Conservation (phyloP, 495 filamentous ascomycete species). For the Astrothelium subdiscretum region DNA sequence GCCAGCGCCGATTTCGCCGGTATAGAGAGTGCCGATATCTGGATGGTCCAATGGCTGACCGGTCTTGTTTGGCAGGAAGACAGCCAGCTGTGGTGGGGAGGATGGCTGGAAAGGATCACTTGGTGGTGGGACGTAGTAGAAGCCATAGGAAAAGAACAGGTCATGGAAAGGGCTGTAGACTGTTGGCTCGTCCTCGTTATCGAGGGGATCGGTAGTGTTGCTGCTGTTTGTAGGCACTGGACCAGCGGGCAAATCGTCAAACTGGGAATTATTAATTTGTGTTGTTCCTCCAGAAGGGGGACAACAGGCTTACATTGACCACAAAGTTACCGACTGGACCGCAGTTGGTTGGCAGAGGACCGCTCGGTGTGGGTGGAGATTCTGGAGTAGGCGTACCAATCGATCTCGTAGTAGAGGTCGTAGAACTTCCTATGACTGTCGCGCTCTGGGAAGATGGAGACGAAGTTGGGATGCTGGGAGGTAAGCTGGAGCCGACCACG, state of each 20-base stretch:
- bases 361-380: neutral
- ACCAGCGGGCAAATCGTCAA: slow-evolving; percentile 23
- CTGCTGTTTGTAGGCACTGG: slow-evolving; percentile 7
- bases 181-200: slow-evolving; percentile 25
- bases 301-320: neutral
- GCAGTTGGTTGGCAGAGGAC: neutral
- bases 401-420: neutral
- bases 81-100: slow-evolving; percentile 31
- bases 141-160: slow-evolving; percentile 32
- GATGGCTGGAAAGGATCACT: slow-evolving; percentile 30
- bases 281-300: neutral
- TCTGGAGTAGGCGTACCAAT: neutral
- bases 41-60: slow-evolving; percentile 18
- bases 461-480: neutral
- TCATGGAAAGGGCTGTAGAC: slow-evolving; percentile 36
- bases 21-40: slow-evolving; percentile 21
- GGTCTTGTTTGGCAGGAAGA: slow-evolving; percentile 27
- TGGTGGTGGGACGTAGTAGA: slow-evolving; percentile 31
- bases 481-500: neutral
- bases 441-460: neutral
- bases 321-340: neutral
- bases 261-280: slow-evolving; percentile 1
- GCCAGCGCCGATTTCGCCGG: slow-evolving; percentile 36
- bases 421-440: neutral
- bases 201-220: slow-evolving; percentile 10